phyloP scores from a whole-genome alignment of 2,329 filamentous ascomycete genomes.

The Geosmithia morbida region DNA sequence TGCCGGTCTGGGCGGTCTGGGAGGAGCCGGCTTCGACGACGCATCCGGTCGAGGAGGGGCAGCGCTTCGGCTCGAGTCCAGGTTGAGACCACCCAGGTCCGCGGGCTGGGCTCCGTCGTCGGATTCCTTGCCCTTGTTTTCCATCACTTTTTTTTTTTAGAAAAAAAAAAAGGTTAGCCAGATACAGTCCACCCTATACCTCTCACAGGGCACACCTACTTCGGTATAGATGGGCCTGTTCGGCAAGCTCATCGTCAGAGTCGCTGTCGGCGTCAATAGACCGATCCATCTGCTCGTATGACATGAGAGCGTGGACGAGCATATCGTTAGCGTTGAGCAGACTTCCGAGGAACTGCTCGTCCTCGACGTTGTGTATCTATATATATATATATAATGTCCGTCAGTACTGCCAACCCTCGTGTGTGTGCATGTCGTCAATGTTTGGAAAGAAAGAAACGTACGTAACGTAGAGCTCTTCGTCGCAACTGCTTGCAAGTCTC shows the following conservation, averaged over 20 bases:
- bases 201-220: slow-evolving; percentile 22
- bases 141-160: slow-evolving; percentile 26
- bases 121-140: slow-evolving; percentile 33
- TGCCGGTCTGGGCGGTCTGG: slow-evolving; percentile 16
- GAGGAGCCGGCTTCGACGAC: slow-evolving; percentile 32
- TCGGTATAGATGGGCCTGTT: slow-evolving; percentile 50
- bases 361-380: slow-evolving; percentile 77
- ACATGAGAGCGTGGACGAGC: slow-evolving; percentile 84
- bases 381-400: no score
- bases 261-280: slow-evolving; percentile 66
- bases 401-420: background rate
- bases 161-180: slow-evolving; percentile 8
- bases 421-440: background rate
- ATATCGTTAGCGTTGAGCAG: slow-evolving; percentile 91
- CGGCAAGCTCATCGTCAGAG: slow-evolving; percentile 52
- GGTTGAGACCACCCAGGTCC: slow-evolving; percentile 28
- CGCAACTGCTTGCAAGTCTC: slow-evolving; percentile 77
- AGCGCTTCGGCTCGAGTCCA: slow-evolving; percentile 18
- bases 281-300: slow-evolving; percentile 84
- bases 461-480: slow-evolving; percentile 73
- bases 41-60: slow-evolving; percentile 32
- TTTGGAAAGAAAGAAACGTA: slow-evolving; percentile 18
- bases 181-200: background rate
- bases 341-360: slow-evolving; percentile 81
- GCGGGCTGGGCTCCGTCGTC: slow-evolving; percentile 14